Base-by-base conservation (phyloP, 371 early-diverging fungal genomes). In the Thermomucor indicae-seudaticae region DNA sequence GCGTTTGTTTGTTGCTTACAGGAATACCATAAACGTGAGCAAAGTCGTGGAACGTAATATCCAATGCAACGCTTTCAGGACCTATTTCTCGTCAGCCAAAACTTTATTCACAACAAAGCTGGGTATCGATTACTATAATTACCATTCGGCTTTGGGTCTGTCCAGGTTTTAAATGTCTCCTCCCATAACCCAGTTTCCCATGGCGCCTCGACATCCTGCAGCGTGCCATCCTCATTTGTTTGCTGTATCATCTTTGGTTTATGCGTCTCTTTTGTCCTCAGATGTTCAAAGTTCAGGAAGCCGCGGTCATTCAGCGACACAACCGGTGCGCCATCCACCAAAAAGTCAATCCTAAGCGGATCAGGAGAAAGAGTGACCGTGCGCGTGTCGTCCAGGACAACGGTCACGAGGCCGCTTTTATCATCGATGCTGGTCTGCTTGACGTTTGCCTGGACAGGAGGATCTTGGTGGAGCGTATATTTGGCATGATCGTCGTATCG, bases 21-120 rank as follows among this genome's bases (percentile, higher is more conserved):
- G 98, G 96, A 52, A 98, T 85, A 38, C 98, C 98, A 63, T 96
- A 98, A 7, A 95, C 90, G 64, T 97, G 85, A 29, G 64, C 60
- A 53, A 84, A 84, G 11, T 90, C 91, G 45, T 86, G 84, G 64
- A 98, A 98, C n/a, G 84, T 72, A 39, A 97, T 70, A 70, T 98
- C 98, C 55, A 97, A 50, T 8, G 89, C 96, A 61, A 97, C 81
- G 0, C 96, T 94, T 58, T 86, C 84, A 19, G 97, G 95, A 1
- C 95, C 91, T 89, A 43, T 20, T 43, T 6, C 17, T 30, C 23
- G 1, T 8, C 43, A 19, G 12, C 24, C 12, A 7, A 17, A 20
- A 14, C 24, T 11, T 10, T 16, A 6, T 49, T 12, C 39, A 10
- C 17, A 11, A 22, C 44, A 25, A 43, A 20, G 42, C 23, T 23